A percentile compares a stretch with the other conserved stretches of the same genome.
These are phyloP conservation scores for Yamagishiella unicocca DNA, from an alignment of 139 green algal genomes.

Conservation along the genomic window DNA sequence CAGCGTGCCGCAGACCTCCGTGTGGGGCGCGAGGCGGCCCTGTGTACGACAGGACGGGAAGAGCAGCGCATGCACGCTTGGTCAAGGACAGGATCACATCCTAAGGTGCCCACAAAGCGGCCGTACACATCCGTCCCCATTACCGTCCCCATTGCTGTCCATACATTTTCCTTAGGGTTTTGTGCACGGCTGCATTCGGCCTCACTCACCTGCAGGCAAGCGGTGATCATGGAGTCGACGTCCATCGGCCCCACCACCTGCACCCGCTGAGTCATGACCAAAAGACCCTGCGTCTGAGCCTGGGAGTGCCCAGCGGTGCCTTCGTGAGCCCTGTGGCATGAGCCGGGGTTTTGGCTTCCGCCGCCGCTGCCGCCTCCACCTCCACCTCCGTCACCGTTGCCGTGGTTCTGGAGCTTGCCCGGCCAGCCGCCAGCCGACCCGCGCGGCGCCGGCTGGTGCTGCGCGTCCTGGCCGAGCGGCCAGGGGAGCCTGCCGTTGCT, in stretches of 20 bases:
- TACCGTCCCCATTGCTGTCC: too few relatives aligned
- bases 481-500: background rate
- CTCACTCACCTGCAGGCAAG: constrained; percentile 35
- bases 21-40: constrained; percentile 17
- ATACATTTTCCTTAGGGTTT: too few relatives aligned
- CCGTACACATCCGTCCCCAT: too few relatives aligned
- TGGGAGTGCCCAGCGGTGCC: background rate
- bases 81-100: too few relatives aligned
- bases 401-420: background rate
- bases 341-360: too few relatives aligned
- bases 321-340: too few relatives aligned
- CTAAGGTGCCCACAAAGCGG: too few relatives aligned
- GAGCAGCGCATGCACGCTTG: too few relatives aligned
- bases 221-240: constrained; percentile 7
- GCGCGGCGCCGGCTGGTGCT: background rate
- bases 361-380: background rate
- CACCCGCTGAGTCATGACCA: constrained; percentile 35
- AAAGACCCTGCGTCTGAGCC: background rate
- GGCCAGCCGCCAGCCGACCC: background rate
- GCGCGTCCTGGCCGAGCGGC: background rate
- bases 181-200: background rate
- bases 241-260: constrained; percentile 32
- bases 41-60: too few relatives aligned
- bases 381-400: background rate
- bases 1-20: constrained; percentile 43